Base-by-base conservation (phyloP, 345 rosid species). In the Brassica incana region DNA sequence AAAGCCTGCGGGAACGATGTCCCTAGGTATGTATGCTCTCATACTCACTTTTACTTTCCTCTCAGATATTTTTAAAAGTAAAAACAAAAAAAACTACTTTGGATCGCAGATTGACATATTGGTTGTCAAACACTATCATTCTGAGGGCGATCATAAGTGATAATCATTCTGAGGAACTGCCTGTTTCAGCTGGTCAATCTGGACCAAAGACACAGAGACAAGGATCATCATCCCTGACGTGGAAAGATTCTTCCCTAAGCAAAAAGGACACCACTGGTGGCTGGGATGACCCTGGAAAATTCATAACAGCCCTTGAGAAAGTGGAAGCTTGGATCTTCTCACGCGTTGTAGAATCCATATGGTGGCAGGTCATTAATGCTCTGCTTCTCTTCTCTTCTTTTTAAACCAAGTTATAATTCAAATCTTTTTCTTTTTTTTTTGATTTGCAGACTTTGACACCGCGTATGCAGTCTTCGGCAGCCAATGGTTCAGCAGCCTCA, bases 1-100 rank as follows among this genome's bases (percentile, higher is more conserved):
- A 95, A 95, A 86, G 95, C 97, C 62, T 95, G 99, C 77, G 97
- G 99, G 67, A 91, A 92, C 74, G 99, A 95, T 78, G 97, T 92
- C 74, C 92, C 99, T 2, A 94, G 98, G 98, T 94, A 88, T 63
- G 98, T 94, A 88, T 63, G 38, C 6, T 33, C 36, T 27, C 30
- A 27, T 27, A 27, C 30, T 27, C 30, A 27, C 30, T 27, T 27
- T 0, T 27, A 27, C 30, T 27, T 27, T 27, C 30, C 30, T 27
- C 38, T 43, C 74, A 20, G 30, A 6, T 52, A 35, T 62, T 30
- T n/a, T 0, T 1, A 11, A 27, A 43, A 38, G 10, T 43, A 68
- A 25, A 48, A 45, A 6, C 18, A 32, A n/a, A 32, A 20, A 6
- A 40, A 14, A 56, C n/a, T 69, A 2, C 35, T 20, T 8, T 64